Conservation (phyloP, 805 yeast genomes). For the Ogataea methylovora region DNA sequence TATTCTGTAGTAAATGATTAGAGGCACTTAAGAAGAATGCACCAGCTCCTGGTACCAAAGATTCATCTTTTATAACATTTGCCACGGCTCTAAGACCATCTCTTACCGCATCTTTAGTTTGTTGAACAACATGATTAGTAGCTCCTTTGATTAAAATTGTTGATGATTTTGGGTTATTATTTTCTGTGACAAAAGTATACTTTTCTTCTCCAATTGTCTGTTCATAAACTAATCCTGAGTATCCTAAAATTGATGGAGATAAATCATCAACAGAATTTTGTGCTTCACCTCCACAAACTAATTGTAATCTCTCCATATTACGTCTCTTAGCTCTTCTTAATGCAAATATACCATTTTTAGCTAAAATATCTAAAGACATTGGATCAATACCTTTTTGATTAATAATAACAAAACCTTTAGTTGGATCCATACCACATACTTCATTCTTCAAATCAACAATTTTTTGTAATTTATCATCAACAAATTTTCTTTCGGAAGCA, state of each 20-base stretch:
- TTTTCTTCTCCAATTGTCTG: slow-evolving; percentile 95
- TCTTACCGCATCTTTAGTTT: slow-evolving; percentile 94
- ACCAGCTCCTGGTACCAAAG: slow-evolving; percentile 95
- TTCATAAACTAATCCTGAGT: slow-evolving; percentile 85
- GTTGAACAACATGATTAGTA: slow-evolving; percentile 79
- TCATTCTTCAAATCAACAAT: slow-evolving; percentile 89
- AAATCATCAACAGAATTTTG: slow-evolving; percentile 96
- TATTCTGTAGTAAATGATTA: slow-evolving; percentile 50
- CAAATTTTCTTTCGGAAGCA: slow-evolving; percentile 87
- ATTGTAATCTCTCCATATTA: slow-evolving; percentile 96
- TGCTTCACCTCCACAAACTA: slow-evolving; percentile 95
- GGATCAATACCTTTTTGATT: slow-evolving; percentile 99
- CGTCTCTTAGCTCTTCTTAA: slow-evolving; percentile 97
- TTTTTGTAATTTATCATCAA: slow-evolving; percentile 85
- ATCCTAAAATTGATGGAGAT: slow-evolving; percentile 71
- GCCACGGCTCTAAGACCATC: slow-evolving; percentile 95
- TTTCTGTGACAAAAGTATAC: slow-evolving; percentile 91
- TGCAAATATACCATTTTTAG: slow-evolving; percentile 88
- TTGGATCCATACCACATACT: slow-evolving; percentile 71
- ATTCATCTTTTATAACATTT: slow-evolving; percentile 77
- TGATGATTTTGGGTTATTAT: slow-evolving; percentile 81
- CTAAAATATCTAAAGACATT: slow-evolving; percentile 89
- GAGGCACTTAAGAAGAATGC: slow-evolving; percentile 86
- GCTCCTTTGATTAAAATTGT: slow-evolving; percentile 92
- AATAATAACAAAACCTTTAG: slow-evolving; percentile 82